A percentile compares a stretch with the other conserved stretches of the same genome.
These are phyloP conservation scores for Nectriaceae sp. DNA, from an alignment of 2,329 filamentous ascomycete species.

Conservation along the genomic window DNA sequence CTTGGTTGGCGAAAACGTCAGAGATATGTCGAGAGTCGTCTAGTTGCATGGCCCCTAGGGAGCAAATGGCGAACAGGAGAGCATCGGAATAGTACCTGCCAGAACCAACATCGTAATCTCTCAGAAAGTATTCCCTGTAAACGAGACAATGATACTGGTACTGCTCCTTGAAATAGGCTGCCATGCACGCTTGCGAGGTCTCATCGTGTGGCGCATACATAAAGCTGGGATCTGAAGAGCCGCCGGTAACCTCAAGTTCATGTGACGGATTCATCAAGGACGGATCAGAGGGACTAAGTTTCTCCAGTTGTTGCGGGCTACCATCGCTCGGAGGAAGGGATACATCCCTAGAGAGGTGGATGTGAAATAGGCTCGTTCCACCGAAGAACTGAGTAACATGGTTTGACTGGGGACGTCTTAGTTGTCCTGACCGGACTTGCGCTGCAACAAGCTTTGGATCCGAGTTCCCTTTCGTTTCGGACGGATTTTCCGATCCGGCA, in stretches of 20 bases:
- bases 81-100: constrained; percentile 53
- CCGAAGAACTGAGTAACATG: constrained; percentile 50
- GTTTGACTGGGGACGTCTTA: constrained; percentile 42
- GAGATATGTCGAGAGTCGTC: constrained; percentile 42
- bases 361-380: constrained; percentile 48
- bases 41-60: constrained; percentile 49
- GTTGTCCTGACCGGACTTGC: constrained; percentile 35
- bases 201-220: constrained; percentile 46
- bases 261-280: constrained; percentile 7
- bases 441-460: constrained; percentile 35
- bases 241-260: constrained; percentile 17
- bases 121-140: constrained; percentile 52
- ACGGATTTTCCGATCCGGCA: constrained; percentile 11
- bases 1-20: constrained; percentile 46
- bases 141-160: constrained; percentile 53
- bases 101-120: constrained; percentile 48
- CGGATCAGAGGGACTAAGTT: constrained; percentile 8
- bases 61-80: constrained; percentile 50
- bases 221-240: constrained; percentile 28
- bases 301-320: constrained; percentile 14
- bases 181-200: constrained; percentile 47
- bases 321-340: constrained; percentile 19
- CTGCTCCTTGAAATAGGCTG: constrained; percentile 48
- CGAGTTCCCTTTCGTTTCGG: constrained; percentile 26
- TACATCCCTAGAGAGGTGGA: constrained; percentile 33